Evolutionary conservation across 129 eudicot species (phyloP).

Genomic region (Arctium lappa): DNA sequence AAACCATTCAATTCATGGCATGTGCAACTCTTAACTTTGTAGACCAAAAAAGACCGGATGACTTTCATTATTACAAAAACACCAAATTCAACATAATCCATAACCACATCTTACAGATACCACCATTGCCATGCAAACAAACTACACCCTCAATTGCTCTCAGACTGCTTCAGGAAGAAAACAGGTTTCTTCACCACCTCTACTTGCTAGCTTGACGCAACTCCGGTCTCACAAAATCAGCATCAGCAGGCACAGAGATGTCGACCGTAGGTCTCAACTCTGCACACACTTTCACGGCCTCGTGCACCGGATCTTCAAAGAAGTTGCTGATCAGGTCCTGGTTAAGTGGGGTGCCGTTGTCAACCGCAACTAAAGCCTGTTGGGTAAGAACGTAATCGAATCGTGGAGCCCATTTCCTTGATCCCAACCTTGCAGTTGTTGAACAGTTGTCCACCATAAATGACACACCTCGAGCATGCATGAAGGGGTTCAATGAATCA

Average conservation of each 20-base stretch:
- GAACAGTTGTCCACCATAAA: constrained; percentile 99
- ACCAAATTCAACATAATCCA: neutral
- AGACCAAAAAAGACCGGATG: neutral
- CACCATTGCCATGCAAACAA: neutral
- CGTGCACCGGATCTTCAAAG: constrained; percentile 84
- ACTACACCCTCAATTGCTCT: neutral
- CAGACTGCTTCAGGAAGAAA: neutral
- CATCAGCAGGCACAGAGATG: constrained; percentile 90
- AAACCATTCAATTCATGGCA: too few relatives aligned
- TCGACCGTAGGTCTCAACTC: constrained; percentile 94
- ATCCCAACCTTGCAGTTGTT: constrained; percentile 88
- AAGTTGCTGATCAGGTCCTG: constrained; percentile 89
- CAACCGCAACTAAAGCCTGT: constrained; percentile 93
- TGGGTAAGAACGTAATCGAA: constrained; percentile 90
- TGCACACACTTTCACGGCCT: constrained; percentile 90
- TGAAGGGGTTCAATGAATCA: constrained; percentile 93
- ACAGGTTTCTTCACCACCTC: neutral
- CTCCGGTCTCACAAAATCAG: constrained; percentile 97
- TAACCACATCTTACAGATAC: neutral
- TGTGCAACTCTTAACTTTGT: too few relatives aligned
- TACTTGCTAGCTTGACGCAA: constrained; percentile 59
- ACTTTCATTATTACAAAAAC: neutral
- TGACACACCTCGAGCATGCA: constrained; percentile 98
- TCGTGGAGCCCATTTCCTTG: constrained; percentile 99
- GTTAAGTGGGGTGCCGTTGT: constrained; percentile 61